phyloP scores from a whole-genome alignment of 257 asterid genomes.

The Fraxinus anomala region DNA sequence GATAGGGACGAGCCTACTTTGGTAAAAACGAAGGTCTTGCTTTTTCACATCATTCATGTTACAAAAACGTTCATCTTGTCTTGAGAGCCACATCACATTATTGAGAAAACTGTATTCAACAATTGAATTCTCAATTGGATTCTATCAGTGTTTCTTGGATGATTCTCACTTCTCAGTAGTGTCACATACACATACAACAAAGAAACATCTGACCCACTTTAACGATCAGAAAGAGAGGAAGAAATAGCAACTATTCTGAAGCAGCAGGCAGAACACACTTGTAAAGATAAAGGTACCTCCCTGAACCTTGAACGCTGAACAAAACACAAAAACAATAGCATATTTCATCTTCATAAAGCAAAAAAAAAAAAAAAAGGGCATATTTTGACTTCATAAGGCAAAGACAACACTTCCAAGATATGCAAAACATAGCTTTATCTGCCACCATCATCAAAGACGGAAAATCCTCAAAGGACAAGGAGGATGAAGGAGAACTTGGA shows the following conservation, averaged over 20 bases:
- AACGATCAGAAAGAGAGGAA: background rate
- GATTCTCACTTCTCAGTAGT: background rate
- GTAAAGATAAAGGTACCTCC: constrained; percentile 12
- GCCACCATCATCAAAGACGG: too few species aligned
- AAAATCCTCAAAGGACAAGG: too few species aligned
- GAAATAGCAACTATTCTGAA: background rate
- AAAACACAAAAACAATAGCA: constrained; percentile 31
- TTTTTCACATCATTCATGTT: background rate
- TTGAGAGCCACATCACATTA: background rate
- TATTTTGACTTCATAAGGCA: too few species aligned
- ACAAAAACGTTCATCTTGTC: background rate
- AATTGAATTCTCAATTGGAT: background rate
- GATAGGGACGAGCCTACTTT: background rate
- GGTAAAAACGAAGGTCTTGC: background rate
- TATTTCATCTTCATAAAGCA: background rate
- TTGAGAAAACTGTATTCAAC: background rate
- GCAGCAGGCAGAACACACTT: background rate
- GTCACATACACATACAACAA: too few species aligned
- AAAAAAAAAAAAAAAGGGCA: too few species aligned
- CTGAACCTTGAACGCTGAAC: constrained; percentile 30
- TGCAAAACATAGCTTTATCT: too few species aligned
- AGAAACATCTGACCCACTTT: background rate
- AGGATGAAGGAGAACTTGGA: too few species aligned
- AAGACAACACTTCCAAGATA: too few species aligned
- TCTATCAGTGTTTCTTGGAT: background rate